These are phyloP conservation scores for Rhynchospora breviuscula DNA, from an alignment of 176 grass and related monocot species.

Conservation along the genomic window DNA sequence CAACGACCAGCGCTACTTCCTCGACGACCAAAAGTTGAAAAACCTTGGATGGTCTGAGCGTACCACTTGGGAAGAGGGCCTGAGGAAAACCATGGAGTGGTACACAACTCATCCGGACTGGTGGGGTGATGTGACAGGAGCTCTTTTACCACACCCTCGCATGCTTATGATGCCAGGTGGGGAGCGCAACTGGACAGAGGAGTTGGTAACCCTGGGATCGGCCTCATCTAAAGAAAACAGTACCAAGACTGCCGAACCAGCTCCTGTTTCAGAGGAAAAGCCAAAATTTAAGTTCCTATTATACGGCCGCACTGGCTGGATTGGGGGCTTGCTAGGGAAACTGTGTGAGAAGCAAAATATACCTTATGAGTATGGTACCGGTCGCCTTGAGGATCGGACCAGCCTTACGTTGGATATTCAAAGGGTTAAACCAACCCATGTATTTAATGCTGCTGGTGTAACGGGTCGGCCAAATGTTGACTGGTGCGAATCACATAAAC, in stretches of 20 bases:
- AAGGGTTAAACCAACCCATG: slow-evolving; percentile 67
- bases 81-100: slow-evolving; percentile 69
- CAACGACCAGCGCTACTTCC: slow-evolving; percentile 82
- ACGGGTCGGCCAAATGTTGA: slow-evolving; percentile 75
- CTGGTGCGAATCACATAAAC: slow-evolving; percentile 73
- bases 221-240: slow-evolving; percentile 23
- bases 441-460: slow-evolving; percentile 73
- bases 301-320: slow-evolving; percentile 71
- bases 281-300: slow-evolving; percentile 57
- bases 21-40: slow-evolving; percentile 76
- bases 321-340: slow-evolving; percentile 58
- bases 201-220: slow-evolving; percentile 33
- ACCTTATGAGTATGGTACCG: slow-evolving; percentile 60
- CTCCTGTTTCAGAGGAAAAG: slow-evolving; percentile 27
- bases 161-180: slow-evolving; percentile 69
- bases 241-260: slow-evolving; percentile 16
- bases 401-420: slow-evolving; percentile 45
- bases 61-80: slow-evolving; percentile 65
- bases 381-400: slow-evolving; percentile 52
- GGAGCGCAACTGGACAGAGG: slow-evolving; percentile 47
- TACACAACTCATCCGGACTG: slow-evolving; percentile 64
- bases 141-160: slow-evolving; percentile 61
- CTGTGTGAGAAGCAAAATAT: slow-evolving; percentile 60
- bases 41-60: slow-evolving; percentile 67
- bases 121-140: slow-evolving; percentile 71